Base-by-base conservation (phyloP, 371 early-diverging fungal genomes). In the Mucor saturninus region DNA sequence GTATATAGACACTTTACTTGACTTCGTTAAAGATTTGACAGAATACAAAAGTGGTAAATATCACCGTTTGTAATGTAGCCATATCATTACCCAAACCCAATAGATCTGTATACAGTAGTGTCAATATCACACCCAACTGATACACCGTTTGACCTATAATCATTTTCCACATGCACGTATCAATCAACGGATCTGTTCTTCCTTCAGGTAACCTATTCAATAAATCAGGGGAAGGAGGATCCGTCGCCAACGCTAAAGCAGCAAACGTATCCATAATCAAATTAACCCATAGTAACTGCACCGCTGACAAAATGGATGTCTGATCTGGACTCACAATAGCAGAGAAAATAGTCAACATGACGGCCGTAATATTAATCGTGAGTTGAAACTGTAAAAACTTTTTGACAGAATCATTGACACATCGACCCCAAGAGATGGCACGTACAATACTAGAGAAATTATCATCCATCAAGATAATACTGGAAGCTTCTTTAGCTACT, bases 361-460 rank as follows among this genome's bases (percentile, higher is more conserved):
- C 87, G 15, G 92, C 90, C 5, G 90, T 86, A 31, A 92, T 71
- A 62, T 91, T 93, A 59, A 92, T 90, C 2, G 93, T 88, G 4
- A 93, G 64, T 66, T 93, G 93, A 74, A 92, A 92, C 61, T 91
- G 91, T 37, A 91, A 62, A 57, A 93, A 93, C 67, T 92, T 93
- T 57, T 88, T 86, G 38, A 93, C 89, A 5, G 89, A 81, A 72
- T 91, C 90, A 64, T 89, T 89, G 21, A 93, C 91, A 72, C 88
- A 83, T 31, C 94, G 80, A 37, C 94, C 93, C 92, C 93, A 93
- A 38, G 80, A 76, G 48, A 93, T 85, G 52, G 92, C 89, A 56
- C 86, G 82, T 32, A 92, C 87, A 53, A 93, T 89, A 54, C 89
- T 87, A 2, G 85, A 76, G 72, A 93, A 93, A 66, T 91, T 91